Percentiles rank a stretch among this genome's conserved stretches.
phyloP scores from a whole-genome alignment of 208 protist species.

The Trypanosoma conorhini region DNA sequence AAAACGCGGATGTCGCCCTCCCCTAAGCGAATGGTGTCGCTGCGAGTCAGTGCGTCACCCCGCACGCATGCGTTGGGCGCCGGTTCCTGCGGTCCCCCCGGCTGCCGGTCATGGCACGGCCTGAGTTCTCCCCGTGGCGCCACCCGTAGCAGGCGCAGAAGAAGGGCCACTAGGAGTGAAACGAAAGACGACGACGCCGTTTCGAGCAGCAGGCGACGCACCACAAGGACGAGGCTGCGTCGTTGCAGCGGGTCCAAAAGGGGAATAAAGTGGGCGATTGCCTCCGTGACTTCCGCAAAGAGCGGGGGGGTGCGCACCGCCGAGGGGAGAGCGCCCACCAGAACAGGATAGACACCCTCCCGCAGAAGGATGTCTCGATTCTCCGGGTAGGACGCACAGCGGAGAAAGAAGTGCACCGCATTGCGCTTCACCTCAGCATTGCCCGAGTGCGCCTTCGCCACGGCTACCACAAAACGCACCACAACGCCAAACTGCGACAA shows the following conservation, averaged over 20 bases:
- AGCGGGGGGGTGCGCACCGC: constrained; percentile 20
- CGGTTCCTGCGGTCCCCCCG: too few species aligned
- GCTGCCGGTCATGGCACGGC: neutral
- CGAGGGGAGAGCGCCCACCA: constrained; percentile 23
- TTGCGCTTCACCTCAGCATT: constrained; percentile 38
- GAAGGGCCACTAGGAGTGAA: constrained; percentile 19
- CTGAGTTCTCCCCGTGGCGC: neutral
- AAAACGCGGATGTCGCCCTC: constrained; percentile 16
- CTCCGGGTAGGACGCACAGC: constrained; percentile 38
- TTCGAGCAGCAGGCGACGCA: constrained; percentile 41
- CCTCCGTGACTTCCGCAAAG: constrained; percentile 43
- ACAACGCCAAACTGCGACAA: constrained; percentile 57
- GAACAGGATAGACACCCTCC: constrained; percentile 42
- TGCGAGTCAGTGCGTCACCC: neutral
- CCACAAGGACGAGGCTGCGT: constrained; percentile 42
- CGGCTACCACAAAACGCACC: constrained; percentile 35
- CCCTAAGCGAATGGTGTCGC: constrained; percentile 10
- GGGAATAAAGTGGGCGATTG: constrained; percentile 46
- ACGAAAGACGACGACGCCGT: constrained; percentile 11
- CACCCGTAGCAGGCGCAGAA: constrained; percentile 12
- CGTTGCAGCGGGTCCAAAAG: constrained; percentile 59
- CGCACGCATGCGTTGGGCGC: neutral
- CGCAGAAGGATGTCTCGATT: constrained; percentile 40
- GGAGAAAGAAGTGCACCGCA: constrained; percentile 43
- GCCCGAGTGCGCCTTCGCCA: constrained; percentile 26